phyloP scores from a whole-genome alignment of 2,329 filamentous ascomycete genomes.

The Paraphoma chrysanthemicola region DNA sequence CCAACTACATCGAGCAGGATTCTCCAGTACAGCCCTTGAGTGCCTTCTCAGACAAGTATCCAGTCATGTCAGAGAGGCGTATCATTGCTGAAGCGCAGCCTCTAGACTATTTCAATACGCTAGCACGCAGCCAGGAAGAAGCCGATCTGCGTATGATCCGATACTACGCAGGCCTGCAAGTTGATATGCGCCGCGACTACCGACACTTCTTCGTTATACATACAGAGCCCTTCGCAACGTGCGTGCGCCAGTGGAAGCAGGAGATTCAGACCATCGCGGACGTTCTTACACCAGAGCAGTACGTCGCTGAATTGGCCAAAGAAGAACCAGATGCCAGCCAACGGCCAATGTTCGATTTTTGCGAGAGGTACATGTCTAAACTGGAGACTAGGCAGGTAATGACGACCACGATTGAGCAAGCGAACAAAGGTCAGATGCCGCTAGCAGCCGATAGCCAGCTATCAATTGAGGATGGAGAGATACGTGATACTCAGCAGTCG shows the following conservation, averaged over 20 bases:
- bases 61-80: slow-evolving; percentile 38
- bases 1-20: slow-evolving; percentile 37
- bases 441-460: neutral
- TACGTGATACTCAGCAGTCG: neutral
- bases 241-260: slow-evolving; percentile 28
- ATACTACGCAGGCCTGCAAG: slow-evolving; percentile 31
- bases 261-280: slow-evolving; percentile 32
- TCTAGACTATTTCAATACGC: slow-evolving; percentile 33
- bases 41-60: slow-evolving; percentile 29
- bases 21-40: slow-evolving; percentile 8
- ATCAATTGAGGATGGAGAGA: neutral
- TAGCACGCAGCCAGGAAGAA: slow-evolving; percentile 22
- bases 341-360: slow-evolving; percentile 37
- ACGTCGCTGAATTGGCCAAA: slow-evolving; percentile 30
- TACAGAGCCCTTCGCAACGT: slow-evolving; percentile 23
- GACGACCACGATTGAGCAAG: neutral
- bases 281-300: slow-evolving; percentile 37
- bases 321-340: neutral
- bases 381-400: neutral
- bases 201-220: slow-evolving; percentile 44
- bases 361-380: slow-evolving; percentile 27
- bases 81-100: slow-evolving; percentile 21
- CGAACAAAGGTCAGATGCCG: neutral
- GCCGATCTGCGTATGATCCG: slow-evolving; percentile 35
- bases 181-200: slow-evolving; percentile 32